phyloP scores from a whole-genome alignment of 2,329 filamentous ascomycete species.

The Coleophoma eucalyptorum region DNA sequence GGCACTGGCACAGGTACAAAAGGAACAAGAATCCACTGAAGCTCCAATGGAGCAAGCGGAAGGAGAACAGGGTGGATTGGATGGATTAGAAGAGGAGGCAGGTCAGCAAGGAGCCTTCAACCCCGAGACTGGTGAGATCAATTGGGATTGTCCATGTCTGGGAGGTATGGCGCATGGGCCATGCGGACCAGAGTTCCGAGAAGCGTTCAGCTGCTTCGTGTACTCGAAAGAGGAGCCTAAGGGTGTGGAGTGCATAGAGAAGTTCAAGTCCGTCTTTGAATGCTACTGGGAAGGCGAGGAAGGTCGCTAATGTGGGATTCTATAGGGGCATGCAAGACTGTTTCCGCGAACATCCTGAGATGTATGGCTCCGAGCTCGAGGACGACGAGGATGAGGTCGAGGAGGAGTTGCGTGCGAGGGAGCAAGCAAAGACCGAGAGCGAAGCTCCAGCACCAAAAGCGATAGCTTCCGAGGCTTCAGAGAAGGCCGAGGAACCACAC shows the following conservation, averaged over 20 bases:
- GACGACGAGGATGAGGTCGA: constrained; percentile 64
- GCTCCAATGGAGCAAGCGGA: constrained; percentile 11
- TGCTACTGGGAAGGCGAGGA: constrained; percentile 18
- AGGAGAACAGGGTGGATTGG: constrained; percentile 31
- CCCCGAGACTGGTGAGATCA: constrained; percentile 98
- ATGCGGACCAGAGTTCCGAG: constrained; percentile 92
- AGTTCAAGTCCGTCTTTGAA: constrained; percentile 72
- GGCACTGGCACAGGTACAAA: not conserved
- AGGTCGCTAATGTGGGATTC: constrained; percentile 13
- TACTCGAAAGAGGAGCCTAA: constrained; percentile 92
- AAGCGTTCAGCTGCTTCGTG: constrained; percentile 98
- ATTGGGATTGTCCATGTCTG: constrained; percentile 98
- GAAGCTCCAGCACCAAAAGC: not conserved
- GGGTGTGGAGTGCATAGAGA: constrained; percentile 95
- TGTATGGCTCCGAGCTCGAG: constrained; percentile 85
- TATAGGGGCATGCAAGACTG: constrained; percentile 92
- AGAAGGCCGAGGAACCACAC: constrained; percentile 20
- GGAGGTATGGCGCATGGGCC: constrained; percentile 96
- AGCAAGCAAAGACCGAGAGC: constrained; percentile 9
- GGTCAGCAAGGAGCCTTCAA: constrained; percentile 91
- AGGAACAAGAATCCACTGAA: constrained; percentile 14
- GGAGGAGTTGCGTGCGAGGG: constrained; percentile 22
- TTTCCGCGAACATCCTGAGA: constrained; percentile 87
- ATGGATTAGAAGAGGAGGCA: constrained; percentile 74
- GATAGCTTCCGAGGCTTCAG: not conserved